Evolutionary conservation across 495 filamentous ascomycete species (phyloP), one percentile per base, ranked within the genome.

Genomic region (Penicillium goetzii): DNA sequence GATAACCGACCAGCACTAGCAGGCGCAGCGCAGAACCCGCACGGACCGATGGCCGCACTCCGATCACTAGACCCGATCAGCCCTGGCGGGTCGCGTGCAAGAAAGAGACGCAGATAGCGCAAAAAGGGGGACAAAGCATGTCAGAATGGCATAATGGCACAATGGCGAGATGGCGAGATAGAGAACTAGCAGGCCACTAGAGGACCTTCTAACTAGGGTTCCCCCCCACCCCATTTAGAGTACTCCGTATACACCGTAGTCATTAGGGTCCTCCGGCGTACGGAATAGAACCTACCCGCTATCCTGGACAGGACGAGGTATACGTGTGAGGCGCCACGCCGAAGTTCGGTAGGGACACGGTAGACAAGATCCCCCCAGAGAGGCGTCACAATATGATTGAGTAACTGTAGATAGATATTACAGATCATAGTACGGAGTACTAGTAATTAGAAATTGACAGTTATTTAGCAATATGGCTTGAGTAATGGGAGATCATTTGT

Each of bases 31-130:
- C 50, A 52, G 50, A 28, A 53, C 26, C 45, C 33, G 63, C 63
- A 65, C 63, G 63, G 62, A 60, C 56, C 38, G 45, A 38, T 60
- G 58, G 50, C 50, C 38, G 25, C 41, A 61, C 59, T 62, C 61
- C 61, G 65, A 67, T 67, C 65, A 65, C 56, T 65, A 32, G 65
- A 53, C 61, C 61, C 45, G 59, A 65, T 63, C 61, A 63, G 54
- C 54, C 54, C 49, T 25, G 47, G 28, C 38, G 55, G 58, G 32
- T 61, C 63, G 63, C 63, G 62, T 65, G 62, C 56, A 28, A 33
- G 57, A 25, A 56, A 58, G 28, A 63, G 56, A 50, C 49, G 60
- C 60, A 63, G 43, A 50, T 54, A 54, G 61, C 56, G 62, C 62
- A 56, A 52, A 60, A 56, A 56, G 45, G 47, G 62, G 56, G 21